These are phyloP conservation scores for Fusarium nodosum DNA, from an alignment of 2,329 filamentous ascomycete genomes.

Conservation along the genomic window DNA sequence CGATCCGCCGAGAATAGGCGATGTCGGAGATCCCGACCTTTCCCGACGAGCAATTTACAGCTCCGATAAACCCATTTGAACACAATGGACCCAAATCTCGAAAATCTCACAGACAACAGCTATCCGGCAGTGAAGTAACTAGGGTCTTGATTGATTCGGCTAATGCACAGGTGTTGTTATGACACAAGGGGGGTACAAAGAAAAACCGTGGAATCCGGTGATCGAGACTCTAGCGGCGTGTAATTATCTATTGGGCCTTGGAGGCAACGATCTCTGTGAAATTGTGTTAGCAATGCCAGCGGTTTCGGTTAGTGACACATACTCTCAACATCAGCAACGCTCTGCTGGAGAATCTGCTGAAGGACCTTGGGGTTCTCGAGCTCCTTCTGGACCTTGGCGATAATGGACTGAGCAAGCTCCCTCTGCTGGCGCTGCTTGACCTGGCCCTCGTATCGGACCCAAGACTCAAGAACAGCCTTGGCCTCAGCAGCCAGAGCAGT, in stretches of 20 bases:
- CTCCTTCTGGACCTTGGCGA: conserved; percentile 98
- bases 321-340: conserved; percentile 96
- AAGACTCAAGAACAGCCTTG: conserved; percentile 95
- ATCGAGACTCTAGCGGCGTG: conserved; percentile 54
- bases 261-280: conserved; percentile 70
- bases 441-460: conserved; percentile 98
- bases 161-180: conserved; percentile 72
- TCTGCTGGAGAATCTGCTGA: conserved; percentile 98
- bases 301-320: conserved; percentile 49
- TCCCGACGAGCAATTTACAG: conserved; percentile 47
- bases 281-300: conserved; percentile 52
- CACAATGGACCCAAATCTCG: conserved; percentile 38
- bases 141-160: conserved; percentile 63
- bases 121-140: conserved; percentile 46
- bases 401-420: conserved; percentile 92
- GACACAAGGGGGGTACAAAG: conserved; percentile 68
- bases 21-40: conserved; percentile 47
- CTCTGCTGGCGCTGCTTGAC: conserved; percentile 99
- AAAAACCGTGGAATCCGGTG: conserved; percentile 59
- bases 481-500: conserved; percentile 93
- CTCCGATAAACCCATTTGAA: conserved; percentile 41
- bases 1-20: conserved; percentile 30
- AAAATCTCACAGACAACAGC: conserved; percentile 40
- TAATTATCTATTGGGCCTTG: conserved; percentile 72
- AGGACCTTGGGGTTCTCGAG: conserved; percentile 97